Evolutionary conservation across 2,329 filamentous ascomycete species (phyloP), one percentile per base, ranked within the genome.

Genomic region (Fusarium sacchari): DNA sequence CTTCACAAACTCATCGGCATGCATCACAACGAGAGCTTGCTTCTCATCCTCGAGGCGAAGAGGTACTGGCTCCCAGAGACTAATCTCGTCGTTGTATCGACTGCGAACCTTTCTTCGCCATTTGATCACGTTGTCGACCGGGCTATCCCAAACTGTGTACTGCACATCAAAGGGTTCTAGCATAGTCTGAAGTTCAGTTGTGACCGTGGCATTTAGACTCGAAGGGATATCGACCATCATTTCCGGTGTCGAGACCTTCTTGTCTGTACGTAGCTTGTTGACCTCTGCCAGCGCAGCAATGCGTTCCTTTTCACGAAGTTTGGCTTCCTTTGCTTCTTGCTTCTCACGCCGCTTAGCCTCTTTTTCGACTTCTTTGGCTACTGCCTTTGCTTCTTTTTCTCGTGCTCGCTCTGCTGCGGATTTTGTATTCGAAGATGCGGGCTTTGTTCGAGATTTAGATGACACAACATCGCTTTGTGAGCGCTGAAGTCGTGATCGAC

Each of bases 161-260:
- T 88, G 80, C 15, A 90, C 87, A 20, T 85, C 82, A 6, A 90
- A 77, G 4, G 86, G 84, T 5, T 82, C 79, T 2, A 92, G 83
- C n/a, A 91, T 81, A 2, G 83, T 80, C 60, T 86, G 82, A 10
- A 88, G 80, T 52, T 88, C 87, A 4, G 84, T 80, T 30, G 79
- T 83, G 30, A 87, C 78, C 1, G 81, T 83, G 1, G 85, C 80
- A 28, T 87, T 81, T 3, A 96, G 82, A 4, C 86, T 87, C 1
- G 82, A 81, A 0, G 93, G 88, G 30, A 96, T 83, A 74, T 94
- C 89, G 4, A 94, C 86, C 57, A 96, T 91, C 93, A 96, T 96
- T 80, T 96, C 93, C 1, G 88, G 88, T 0, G 90, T 89, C 0
- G 93, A 92, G 1, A 91, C 83, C 74, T 93, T 94, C 82, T 94